phyloP scores from a whole-genome alignment of 768 basidiomycete genomes.

The Phanerodontia chrysosporium region DNA sequence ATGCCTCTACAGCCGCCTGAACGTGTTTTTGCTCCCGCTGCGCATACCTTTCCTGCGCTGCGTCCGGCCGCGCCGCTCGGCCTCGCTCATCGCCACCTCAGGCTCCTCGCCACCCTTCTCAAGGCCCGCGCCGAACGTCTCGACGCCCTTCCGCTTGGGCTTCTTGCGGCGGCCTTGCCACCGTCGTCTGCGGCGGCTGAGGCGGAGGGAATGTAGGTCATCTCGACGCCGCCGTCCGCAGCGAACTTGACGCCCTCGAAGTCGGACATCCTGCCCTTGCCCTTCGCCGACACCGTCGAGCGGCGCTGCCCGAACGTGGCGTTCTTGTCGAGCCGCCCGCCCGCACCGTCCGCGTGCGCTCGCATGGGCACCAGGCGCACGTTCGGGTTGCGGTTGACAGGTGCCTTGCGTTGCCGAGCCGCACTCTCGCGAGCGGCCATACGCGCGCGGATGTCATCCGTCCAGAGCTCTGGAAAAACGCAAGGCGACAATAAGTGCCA shows the following conservation, averaged over 20 bases:
- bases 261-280: slow-evolving; percentile 13
- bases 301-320: slow-evolving; percentile 74
- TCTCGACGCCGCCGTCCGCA: slow-evolving; percentile 72
- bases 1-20: slow-evolving; percentile 30
- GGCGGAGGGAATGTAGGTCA: slow-evolving; percentile 71
- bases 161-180: slow-evolving; percentile 28
- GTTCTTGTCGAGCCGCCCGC: slow-evolving; percentile 39
- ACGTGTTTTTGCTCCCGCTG: slow-evolving; percentile 88
- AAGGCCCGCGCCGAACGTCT: slow-evolving; percentile 84
- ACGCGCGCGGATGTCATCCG: slow-evolving; percentile 23
- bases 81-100: slow-evolving; percentile 44
- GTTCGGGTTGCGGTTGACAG: slow-evolving; percentile 37
- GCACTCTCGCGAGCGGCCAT: slow-evolving; percentile 19
- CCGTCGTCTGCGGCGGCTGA: slow-evolving; percentile 28
- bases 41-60: slow-evolving; percentile 74
- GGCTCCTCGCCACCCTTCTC: slow-evolving; percentile 67
- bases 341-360: slow-evolving; percentile 31
- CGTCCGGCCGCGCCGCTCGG: slow-evolving; percentile 74
- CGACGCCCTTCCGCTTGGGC: slow-evolving; percentile 54
- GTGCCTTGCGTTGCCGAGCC: neutral
- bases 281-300: slow-evolving; percentile 11
- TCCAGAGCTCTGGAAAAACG: slow-evolving; percentile 22
- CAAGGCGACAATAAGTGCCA: neutral
- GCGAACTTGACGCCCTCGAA: slow-evolving; percentile 19
- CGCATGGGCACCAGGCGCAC: slow-evolving; percentile 68